These are phyloP conservation scores for Dictyostelium capitatum DNA, from an alignment of 78 protist genomes.

Conservation along the genomic window DNA sequence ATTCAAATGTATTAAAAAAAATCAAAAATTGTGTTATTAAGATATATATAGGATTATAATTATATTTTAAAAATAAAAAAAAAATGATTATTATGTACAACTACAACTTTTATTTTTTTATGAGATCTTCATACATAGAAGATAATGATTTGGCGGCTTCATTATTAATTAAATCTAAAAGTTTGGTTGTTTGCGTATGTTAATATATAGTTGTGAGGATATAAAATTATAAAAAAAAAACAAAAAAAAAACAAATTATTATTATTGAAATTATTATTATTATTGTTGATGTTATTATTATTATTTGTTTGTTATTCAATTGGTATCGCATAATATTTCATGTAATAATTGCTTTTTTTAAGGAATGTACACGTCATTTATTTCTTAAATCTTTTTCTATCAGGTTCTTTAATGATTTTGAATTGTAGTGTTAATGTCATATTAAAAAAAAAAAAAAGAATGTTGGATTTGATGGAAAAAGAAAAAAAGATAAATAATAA, in stretches of 20 bases:
- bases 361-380: background rate
- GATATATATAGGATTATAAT: too few relatives aligned
- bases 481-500: background rate
- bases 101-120: background rate
- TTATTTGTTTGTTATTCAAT: background rate
- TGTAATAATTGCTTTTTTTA: too few relatives aligned
- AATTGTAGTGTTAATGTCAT: background rate
- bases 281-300: background rate
- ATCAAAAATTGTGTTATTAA: too few relatives aligned
- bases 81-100: too few relatives aligned
- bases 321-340: background rate
- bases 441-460: background rate
- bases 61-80: background rate
- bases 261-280: background rate
- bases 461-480: background rate
- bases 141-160: slow-evolving; percentile 4
- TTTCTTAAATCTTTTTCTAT: slow-evolving; percentile 20
- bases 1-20: background rate
- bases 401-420: slow-evolving; percentile 3
- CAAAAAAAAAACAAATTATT: background rate
- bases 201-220: background rate
- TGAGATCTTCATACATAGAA: background rate
- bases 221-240: background rate
- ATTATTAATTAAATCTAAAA: background rate
- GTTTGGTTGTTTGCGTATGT: background rate